Evolutionary conservation across 2,329 filamentous ascomycete species (phyloP).

Genomic region (Pseudogymnoascus sp.): DNA sequence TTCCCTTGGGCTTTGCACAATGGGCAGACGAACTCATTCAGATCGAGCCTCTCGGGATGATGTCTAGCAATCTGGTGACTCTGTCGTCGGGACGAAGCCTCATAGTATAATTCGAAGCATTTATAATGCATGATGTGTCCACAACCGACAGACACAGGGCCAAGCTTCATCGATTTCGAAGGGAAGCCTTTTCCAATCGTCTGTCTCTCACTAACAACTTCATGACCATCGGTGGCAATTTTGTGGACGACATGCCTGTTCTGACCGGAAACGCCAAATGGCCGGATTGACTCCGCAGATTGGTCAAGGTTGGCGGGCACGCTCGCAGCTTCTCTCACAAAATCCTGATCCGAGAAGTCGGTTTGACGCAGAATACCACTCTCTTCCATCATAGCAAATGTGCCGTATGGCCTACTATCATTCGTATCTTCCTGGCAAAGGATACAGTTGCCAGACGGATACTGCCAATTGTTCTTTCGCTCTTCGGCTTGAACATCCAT

Average conservation of each 20-base stretch:
- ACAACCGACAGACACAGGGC: constrained; percentile 82
- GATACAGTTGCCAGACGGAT: constrained; percentile 87
- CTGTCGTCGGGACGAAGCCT: constrained; percentile 76
- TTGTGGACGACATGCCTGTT: constrained; percentile 74
- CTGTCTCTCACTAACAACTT: constrained; percentile 67
- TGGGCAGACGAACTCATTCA: constrained; percentile 90
- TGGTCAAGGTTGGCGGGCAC: constrained; percentile 77
- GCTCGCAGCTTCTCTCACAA: constrained; percentile 71
- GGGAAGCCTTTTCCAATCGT: constrained; percentile 86
- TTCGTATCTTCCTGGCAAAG: constrained; percentile 94
- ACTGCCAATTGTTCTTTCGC: constrained; percentile 74
- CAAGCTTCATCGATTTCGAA: constrained; percentile 54
- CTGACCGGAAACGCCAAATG: constrained; percentile 83
- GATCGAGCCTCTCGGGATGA: constrained; percentile 72
- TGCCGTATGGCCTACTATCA: constrained; percentile 81
- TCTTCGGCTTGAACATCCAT: constrained; percentile 49
- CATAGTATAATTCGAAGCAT: constrained; percentile 88
- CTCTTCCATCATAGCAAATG: constrained; percentile 81
- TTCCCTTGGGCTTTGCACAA: constrained; percentile 96
- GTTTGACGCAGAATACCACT: constrained; percentile 84
- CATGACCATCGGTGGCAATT: constrained; percentile 62
- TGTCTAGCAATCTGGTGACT: constrained; percentile 88
- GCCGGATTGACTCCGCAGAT: constrained; percentile 72
- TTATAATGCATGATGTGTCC: constrained; percentile 98
- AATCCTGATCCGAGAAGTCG: constrained; percentile 70